Base-by-base conservation (phyloP, 805 yeast species). In the Wickerhamiella slavikovae region DNA sequence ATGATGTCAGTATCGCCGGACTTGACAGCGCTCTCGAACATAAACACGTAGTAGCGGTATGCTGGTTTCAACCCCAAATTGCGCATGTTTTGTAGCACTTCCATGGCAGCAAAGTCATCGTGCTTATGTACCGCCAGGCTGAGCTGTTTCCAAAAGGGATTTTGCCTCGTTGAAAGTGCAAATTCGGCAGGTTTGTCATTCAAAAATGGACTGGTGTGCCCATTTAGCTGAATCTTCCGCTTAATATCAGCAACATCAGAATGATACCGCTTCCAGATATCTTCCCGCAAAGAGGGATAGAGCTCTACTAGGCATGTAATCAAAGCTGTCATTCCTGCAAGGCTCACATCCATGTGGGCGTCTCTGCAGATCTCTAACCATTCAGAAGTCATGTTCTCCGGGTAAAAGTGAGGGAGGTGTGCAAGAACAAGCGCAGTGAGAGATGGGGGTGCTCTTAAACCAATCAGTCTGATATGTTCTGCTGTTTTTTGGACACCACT, bases 291-390 rank as follows among this genome's bases (percentile, higher is more conserved):
- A 6, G 17, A 10, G 7, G 26, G 26, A 15, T 24, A 24, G n/a
- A 5, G 15, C 6, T 15, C 9, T 9, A 10, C 26, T n/a, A 24
- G 11, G 11, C 14, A 7, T 16, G 13, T 17, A 15, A 24, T 17
- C 16, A 24, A 14, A 5, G 15, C 6, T 5, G 14, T 14, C 9
- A 15, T 15, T 7, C 17, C 13, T 15, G 10, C 17, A 4, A 15
- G 5, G 15, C 15, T 24, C 16, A 24, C 5, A 6, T 16, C 17
- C 26, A 16, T 14, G 5, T 7, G 6, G n/a, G 10, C 7, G 17
- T 24, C 26, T 11, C 26, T 10, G 17, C 26, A 24, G 7, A 24
- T 9, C 17, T 24, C 17, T 7, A 24, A 24, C 26, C 26, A 24
- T 7, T n/a, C 26, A 10, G 17, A 15, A n/a, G 15, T 13, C 6